These are phyloP conservation scores for Globisporangium apiculatum DNA, from an alignment of 352 stramenopile species.

Conservation along the genomic window DNA sequence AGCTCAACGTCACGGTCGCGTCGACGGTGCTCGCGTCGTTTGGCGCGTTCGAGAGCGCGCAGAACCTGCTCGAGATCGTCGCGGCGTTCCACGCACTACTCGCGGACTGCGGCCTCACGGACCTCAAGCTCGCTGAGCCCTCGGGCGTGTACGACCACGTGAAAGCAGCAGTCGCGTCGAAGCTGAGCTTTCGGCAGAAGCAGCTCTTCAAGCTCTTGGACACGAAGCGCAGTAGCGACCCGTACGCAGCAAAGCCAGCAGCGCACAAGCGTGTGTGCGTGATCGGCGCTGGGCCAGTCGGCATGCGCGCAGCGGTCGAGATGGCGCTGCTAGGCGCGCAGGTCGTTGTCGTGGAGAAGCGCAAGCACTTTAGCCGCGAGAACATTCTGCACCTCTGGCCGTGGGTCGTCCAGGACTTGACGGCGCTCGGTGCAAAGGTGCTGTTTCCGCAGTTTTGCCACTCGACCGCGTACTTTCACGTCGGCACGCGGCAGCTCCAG, in stretches of 20 bases:
- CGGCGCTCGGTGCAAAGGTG: conserved; percentile 69
- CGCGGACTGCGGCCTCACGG: conserved; percentile 41
- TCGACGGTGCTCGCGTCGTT: conserved; percentile 47
- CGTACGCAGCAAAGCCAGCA: conserved; percentile 53
- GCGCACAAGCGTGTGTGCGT: conserved; percentile 66
- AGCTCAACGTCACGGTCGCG: conserved; percentile 29
- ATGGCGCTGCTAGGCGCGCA: conserved; percentile 58
- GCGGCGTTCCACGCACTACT: conserved; percentile 50
- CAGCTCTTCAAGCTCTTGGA: conserved; percentile 74
- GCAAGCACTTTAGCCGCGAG: conserved; percentile 70
- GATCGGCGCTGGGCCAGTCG: conserved; percentile 67
- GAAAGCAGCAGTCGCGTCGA: conserved; percentile 42
- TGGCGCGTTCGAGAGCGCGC: conserved; percentile 49
- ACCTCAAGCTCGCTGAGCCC: conserved; percentile 39
- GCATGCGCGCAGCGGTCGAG: conserved; percentile 68
- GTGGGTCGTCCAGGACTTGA: conserved; percentile 80
- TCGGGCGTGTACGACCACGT: conserved; percentile 64
- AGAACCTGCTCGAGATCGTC: conserved; percentile 55
- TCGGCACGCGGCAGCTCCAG: conserved; percentile 80
- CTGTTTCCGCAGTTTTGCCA: conserved; percentile 80
- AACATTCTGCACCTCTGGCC: conserved; percentile 84
- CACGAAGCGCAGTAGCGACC: conserved; percentile 36
- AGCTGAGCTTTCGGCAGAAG: conserved; percentile 67
- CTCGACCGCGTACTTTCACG: conserved; percentile 79
- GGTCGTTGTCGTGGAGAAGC: conserved; percentile 78